Evolutionary conservation across 2,329 filamentous ascomycete species (phyloP).

Genomic region (Stachybotrys echinatus): DNA sequence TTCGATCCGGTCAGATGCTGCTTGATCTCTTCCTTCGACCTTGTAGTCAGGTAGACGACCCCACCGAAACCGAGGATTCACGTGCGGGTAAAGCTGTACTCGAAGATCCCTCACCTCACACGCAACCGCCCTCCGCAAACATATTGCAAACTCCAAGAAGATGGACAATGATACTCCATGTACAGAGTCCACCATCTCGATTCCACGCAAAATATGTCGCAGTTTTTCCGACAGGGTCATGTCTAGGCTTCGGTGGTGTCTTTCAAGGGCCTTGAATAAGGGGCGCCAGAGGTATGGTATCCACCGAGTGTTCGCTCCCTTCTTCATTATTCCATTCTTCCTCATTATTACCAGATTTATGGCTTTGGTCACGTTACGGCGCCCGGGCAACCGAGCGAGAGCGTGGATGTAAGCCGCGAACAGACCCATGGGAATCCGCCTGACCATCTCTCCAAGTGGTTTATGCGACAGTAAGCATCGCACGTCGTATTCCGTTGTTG

Average conservation of each 20-base stretch:
- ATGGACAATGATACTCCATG: conserved; percentile 2
- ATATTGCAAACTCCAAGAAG: conserved; percentile 15
- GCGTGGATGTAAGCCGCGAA: conserved; percentile 45
- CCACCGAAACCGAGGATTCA: no score
- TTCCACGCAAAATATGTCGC: background rate
- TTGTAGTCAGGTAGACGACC: background rate
- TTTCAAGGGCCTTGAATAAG: conserved; percentile 24
- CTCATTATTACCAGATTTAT: conserved; percentile 21
- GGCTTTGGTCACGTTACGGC: background rate
- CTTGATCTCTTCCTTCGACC: background rate
- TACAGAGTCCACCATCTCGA: background rate
- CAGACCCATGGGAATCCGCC: conserved; percentile 20
- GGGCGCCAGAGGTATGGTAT: conserved; percentile 22
- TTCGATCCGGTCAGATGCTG: no score
- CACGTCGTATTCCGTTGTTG: conserved; percentile 1
- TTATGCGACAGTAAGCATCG: conserved; percentile 13
- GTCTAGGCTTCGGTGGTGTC: background rate
- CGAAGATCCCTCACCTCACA: background rate
- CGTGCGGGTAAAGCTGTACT: no score
- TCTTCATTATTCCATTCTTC: no score
- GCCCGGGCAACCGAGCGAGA: background rate
- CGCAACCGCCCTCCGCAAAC: conserved; percentile 10
- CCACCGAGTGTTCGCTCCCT: background rate
- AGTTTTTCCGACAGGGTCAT: background rate
- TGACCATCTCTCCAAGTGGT: conserved; percentile 16